Base-by-base conservation (phyloP, 2,329 filamentous ascomycete species). In the Pezicula rhizophila region DNA sequence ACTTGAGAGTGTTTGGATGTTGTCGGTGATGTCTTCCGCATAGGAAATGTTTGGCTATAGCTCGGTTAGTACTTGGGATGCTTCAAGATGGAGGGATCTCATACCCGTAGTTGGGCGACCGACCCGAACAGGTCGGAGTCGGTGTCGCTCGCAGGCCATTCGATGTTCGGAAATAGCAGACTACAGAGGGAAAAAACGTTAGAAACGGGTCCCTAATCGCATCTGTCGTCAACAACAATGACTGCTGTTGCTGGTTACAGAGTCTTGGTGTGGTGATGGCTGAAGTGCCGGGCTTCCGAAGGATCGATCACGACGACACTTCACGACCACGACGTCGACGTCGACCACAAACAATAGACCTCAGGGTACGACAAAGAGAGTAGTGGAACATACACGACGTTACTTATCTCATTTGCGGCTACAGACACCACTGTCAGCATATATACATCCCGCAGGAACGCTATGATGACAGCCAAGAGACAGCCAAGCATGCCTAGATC, bases 1-100 rank as follows among this genome's bases (percentile, higher is more conserved):
- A 28, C 78, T 80, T 3, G 87, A 87, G 12, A 96, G 73, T 0
- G 89, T 95, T 40, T 84, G 87, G 45, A 96, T 77, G 59, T 87
- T 86, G 49, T 70, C 69, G 51, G 75, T 69, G 50, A 79, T 46
- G 20, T 47, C 45, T 45, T 62, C 55, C 2, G 53, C 45, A 44
- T 60, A 65, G 8, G 61, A 63, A 25, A 65, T 55, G 28, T 61
- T 60, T 34, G 60, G 54, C 62, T 65, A 45, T 6, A 15, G 17
- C 25, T 46, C 23, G 28, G 33, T 48, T 25, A 53, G 49, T 52
- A 42, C 26, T n/a, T 18, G 44, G 25, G 14, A 41, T 25, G 34
- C 40, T 31, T 15, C 39, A 31, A 17, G 26, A 38, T 33, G 18
- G 14, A 47, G 23, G 35, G 14, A 38, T 53, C 8, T 6, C 60